Evolutionary conservation across 1,284 basidiomycete genomes (phyloP), one percentile per base, ranked within the genome.

Genomic region (Polyporus tsugae): DNA sequence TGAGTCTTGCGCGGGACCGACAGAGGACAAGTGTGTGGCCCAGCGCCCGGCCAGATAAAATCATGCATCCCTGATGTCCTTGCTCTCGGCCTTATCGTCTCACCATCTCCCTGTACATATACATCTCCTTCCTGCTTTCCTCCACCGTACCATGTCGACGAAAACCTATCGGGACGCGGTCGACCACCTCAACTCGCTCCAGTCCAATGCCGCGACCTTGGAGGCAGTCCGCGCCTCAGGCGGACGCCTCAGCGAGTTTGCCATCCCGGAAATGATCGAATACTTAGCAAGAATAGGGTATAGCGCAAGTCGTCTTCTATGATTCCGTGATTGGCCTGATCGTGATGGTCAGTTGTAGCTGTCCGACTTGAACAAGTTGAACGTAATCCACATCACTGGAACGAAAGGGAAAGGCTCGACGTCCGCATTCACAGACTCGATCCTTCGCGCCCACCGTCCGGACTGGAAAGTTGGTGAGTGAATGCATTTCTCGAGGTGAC

Each of bases 371-470:
- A 97, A 99, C 79, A 82, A 82, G 60, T 85, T 99, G 71, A 98
- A 99, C 80, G 95, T 97, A 65, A 89, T 99, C 41, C 98, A 99
- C 82, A 92, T 99, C 76, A 97, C 98, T 15, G 98, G 98, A 2
- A 99, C 98, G 5, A 99, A 99, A 82, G 98, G 98, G 58, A 99
- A 99, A 80, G 98, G 98, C 3, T 99, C 96, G 3, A 98, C 98
- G 0, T 95, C 94, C 67, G 97, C 98, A 2, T 99, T 99, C 75
- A 87, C 89, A 3, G 91, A 95, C 78, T 93, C 91, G 7, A 88
- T 94, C 64, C 80, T 95, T 65, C 87, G 91, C 38, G 84, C 87
- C 72, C 80, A 84, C 9, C 86, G 80, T 72, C 93, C 93, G 6
- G 81, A 85, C 2, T 91, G 89, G 87, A 94, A 89, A 82, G 85